Conservation (phyloP, 2,329 filamentous ascomycete genomes). For the Pseudocercospora fijiensis region DNA sequence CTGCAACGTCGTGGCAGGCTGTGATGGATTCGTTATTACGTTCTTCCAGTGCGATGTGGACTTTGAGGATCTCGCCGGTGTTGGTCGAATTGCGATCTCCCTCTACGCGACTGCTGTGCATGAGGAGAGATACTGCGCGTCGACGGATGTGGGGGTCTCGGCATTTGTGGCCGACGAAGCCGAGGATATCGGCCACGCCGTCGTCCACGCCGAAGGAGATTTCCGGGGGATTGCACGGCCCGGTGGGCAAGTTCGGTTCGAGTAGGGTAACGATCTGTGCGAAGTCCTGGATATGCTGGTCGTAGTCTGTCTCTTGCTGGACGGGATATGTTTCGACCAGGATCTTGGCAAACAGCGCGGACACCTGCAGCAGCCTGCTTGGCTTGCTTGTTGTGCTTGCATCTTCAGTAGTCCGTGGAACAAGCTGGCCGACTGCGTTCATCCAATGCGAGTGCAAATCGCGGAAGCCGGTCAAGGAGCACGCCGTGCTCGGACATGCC, state of each 20-base stretch:
- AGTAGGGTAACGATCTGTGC: neutral
- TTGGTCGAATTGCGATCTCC: neutral
- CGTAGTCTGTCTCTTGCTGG: neutral
- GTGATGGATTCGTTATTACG: neutral
- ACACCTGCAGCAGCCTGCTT: neutral
- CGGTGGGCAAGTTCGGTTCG: neutral
- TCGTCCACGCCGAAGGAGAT: conserved; percentile 3
- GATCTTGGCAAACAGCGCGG: neutral
- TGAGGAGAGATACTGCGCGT: neutral
- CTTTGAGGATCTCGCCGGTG: neutral
- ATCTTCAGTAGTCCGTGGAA: neutral
- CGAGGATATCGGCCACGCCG: neutral
- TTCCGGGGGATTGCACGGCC: neutral
- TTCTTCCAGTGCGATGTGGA: neutral
- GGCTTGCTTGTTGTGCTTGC: neutral
- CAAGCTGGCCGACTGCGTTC: neutral
- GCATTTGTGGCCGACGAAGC: conserved; percentile 1
- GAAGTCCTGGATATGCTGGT: neutral
- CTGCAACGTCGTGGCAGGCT: neutral
- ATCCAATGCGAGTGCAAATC: neutral
- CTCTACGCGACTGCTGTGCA: neutral
- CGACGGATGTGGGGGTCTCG: neutral
- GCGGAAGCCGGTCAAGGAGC: neutral
- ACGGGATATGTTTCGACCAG: neutral
- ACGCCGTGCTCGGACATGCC: neutral